Evolutionary conservation across 805 yeast genomes (phyloP).

Genomic region (Lipomyces yamadae): DNA sequence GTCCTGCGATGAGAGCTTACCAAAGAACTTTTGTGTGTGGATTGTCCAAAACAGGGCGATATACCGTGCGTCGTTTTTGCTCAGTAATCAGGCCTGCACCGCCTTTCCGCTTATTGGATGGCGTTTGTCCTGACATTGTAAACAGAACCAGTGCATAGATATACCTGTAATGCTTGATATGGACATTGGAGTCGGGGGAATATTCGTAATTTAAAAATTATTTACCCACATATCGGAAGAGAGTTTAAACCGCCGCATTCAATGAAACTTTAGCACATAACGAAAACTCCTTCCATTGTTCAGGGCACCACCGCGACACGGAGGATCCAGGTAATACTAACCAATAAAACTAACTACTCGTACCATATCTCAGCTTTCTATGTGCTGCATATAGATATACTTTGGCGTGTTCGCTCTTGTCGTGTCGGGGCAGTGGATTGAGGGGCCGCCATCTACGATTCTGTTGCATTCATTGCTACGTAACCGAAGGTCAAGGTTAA

Average conservation of each 20-base stretch:
- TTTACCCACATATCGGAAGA: too few relatives aligned
- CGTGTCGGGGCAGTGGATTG: background rate
- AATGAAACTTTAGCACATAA: too few relatives aligned
- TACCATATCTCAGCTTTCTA: background rate
- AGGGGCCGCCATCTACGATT: background rate
- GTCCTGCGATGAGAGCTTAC: slow-evolving; percentile 6
- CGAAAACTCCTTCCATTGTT: too few relatives aligned
- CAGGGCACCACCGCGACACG: too few relatives aligned
- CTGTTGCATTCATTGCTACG: background rate
- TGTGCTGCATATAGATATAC: background rate
- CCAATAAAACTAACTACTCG: background rate
- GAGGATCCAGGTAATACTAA: background rate
- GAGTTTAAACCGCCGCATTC: too few relatives aligned
- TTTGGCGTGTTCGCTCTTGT: background rate
- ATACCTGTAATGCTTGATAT: background rate
- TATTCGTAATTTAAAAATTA: too few relatives aligned
- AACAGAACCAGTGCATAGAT: background rate
- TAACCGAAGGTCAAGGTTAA: background rate
- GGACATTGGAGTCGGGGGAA: background rate
- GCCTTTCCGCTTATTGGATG: background rate
- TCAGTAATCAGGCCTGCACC: slow-evolving; percentile 9
- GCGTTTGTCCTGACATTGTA: background rate
- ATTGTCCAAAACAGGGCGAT: slow-evolving; percentile 41
- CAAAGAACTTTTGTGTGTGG: slow-evolving; percentile 38
- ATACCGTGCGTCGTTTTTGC: slow-evolving; percentile 37